Evolutionary conservation across 225 moss, liverwort and hornwort species (phyloP).

Genomic region (Sphagnum tenellum): DNA sequence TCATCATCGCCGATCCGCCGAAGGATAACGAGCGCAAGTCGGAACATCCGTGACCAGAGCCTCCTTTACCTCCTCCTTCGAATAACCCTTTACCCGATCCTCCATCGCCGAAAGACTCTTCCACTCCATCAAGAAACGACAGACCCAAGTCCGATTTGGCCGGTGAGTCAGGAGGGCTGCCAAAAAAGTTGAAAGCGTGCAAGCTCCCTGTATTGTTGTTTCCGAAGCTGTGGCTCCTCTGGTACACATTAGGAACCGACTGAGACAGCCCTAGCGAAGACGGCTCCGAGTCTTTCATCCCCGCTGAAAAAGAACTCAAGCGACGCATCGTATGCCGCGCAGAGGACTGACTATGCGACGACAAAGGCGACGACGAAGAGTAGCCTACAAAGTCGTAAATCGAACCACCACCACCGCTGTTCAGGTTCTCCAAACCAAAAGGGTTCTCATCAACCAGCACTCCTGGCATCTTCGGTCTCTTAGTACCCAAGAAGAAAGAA

Average conservation of each 20-base stretch:
- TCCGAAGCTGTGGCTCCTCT: constrained; percentile 81
- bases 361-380: constrained; percentile 37
- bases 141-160: constrained; percentile 48
- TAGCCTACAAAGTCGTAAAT: constrained; percentile 61
- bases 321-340: constrained; percentile 65
- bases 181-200: constrained; percentile 47
- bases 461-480: constrained; percentile 62
- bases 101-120: constrained; percentile 46
- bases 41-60: constrained; percentile 31
- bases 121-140: constrained; percentile 39
- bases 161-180: constrained; percentile 50
- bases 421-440: constrained; percentile 36
- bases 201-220: constrained; percentile 14
- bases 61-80: constrained; percentile 35
- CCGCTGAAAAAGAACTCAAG: constrained; percentile 59
- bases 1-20: constrained; percentile 25
- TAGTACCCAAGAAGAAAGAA: no score
- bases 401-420: constrained; percentile 20
- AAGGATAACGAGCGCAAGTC: constrained; percentile 31
- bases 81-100: constrained; percentile 24
- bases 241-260: constrained; percentile 32
- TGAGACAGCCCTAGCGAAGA: constrained; percentile 26
- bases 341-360: constrained; percentile 25
- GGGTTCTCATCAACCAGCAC: constrained; percentile 76
- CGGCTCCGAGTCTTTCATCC: constrained; percentile 37